A percentile compares a stretch with the other conserved stretches of the same genome.
phyloP scores from a whole-genome alignment of 2,329 filamentous ascomycete genomes.

The Alternaria sp. region DNA sequence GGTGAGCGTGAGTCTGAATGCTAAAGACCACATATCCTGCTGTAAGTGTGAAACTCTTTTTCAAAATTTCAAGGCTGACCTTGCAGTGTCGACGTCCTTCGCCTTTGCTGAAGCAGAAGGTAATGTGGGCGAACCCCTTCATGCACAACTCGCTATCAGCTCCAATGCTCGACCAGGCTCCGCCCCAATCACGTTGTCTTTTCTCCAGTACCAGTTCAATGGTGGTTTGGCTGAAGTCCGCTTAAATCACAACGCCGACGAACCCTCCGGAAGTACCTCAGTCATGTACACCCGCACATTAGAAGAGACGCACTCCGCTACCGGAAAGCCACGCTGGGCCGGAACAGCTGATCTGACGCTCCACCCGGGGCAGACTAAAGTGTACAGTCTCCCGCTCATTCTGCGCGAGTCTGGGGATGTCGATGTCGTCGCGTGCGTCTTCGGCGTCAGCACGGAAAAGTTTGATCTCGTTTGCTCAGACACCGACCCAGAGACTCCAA shows the following conservation, averaged over 20 bases:
- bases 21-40: conserved; percentile 57
- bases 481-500: conserved; percentile 47
- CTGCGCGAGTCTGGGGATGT: conserved; percentile 84
- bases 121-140: conserved; percentile 65
- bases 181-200: conserved; percentile 56
- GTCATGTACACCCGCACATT: conserved; percentile 29
- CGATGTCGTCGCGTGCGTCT: conserved; percentile 66
- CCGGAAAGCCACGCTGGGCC: conserved; percentile 52
- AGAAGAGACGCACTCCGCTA: conserved; percentile 33
- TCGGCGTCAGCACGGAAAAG: conserved; percentile 67
- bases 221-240: conserved; percentile 50
- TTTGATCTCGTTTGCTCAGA: conserved; percentile 74
- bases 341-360: conserved; percentile 71
- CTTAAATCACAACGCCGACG: conserved; percentile 32
- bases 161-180: conserved; percentile 57
- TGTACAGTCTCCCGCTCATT: conserved; percentile 74
- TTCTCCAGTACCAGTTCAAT: conserved; percentile 60
- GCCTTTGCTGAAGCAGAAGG: conserved; percentile 62
- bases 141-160: conserved; percentile 61
- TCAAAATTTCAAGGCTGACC: conserved; percentile 16
- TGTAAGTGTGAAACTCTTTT: conserved; percentile 40
- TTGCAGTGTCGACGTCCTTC: conserved; percentile 57
- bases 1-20: conserved; percentile 55
- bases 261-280: conserved; percentile 15
- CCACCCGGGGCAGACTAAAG: conserved; percentile 68